Evolutionary conservation across 164 flowering plant genomes (phyloP).

Genomic region (Nymphaea colorata): DNA sequence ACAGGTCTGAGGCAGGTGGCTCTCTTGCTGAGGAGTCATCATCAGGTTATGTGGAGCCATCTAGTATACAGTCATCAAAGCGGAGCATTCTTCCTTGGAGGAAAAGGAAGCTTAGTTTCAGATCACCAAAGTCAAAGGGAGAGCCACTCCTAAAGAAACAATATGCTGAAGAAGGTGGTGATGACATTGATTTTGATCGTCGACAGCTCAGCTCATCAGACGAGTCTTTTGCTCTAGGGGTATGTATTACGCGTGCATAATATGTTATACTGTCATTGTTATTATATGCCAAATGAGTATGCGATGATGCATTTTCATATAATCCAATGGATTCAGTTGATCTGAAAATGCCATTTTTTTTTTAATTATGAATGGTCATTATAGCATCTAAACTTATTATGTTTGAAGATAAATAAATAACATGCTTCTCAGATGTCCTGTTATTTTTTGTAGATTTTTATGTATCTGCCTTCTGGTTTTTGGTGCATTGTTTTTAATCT

Average conservation of each 20-base stretch:
- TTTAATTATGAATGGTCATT: too few species aligned
- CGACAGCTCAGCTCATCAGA: constrained; percentile 87
- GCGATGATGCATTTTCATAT: too few species aligned
- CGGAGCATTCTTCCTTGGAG: constrained; percentile 84
- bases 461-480: too few species aligned
- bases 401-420: too few species aligned
- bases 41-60: constrained; percentile 29
- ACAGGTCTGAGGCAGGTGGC: constrained; percentile 70
- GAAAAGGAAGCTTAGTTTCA: constrained; percentile 84
- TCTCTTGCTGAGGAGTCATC: constrained; percentile 36
- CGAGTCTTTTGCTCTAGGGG: constrained; percentile 54
- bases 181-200: constrained; percentile 95
- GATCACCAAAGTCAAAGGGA: constrained; percentile 89
- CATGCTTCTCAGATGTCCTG: too few species aligned
- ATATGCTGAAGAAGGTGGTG: constrained; percentile 97
- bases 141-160: constrained; percentile 90
- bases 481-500: too few species aligned
- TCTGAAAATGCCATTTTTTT: too few species aligned
- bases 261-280: not conserved
- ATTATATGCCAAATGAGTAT: too few species aligned
- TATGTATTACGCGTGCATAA: constrained; percentile 15
- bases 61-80: constrained; percentile 41
- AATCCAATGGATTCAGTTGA: too few species aligned
- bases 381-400: too few species aligned
- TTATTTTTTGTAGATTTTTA: too few species aligned